These are phyloP conservation scores for Barnettozyma wickerhamii DNA, from an alignment of 805 yeast genomes.

Conservation along the genomic window DNA sequence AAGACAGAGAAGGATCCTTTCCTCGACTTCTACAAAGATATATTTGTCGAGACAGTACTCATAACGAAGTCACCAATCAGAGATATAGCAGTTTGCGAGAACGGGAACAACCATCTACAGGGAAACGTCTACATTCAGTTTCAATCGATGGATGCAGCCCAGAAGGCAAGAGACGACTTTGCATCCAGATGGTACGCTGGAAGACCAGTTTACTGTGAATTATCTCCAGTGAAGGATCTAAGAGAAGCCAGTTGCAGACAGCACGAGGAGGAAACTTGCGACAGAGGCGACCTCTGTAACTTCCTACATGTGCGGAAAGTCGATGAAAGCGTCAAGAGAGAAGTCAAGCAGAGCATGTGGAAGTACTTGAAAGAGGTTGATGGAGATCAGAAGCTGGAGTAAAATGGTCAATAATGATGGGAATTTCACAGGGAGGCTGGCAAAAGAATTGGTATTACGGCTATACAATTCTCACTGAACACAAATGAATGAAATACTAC, in stretches of 20 bases:
- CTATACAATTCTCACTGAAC: too few species aligned
- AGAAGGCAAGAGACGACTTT: constrained; percentile 52
- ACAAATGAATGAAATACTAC: too few species aligned
- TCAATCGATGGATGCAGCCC: constrained; percentile 51
- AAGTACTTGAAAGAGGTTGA: constrained; percentile 19
- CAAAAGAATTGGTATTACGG: too few species aligned
- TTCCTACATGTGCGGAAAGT: constrained; percentile 72
- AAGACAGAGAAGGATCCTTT: constrained; percentile 36
- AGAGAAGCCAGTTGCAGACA: constrained; percentile 73
- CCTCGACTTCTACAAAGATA: constrained; percentile 65
- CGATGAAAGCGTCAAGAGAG: constrained; percentile 40
- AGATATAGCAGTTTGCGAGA: constrained; percentile 73
- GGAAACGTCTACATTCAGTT: constrained; percentile 83
- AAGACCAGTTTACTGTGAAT: constrained; percentile 74
- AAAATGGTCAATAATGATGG: too few species aligned
- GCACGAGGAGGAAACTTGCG: constrained; percentile 64
- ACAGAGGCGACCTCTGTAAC: constrained; percentile 81
- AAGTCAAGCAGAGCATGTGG: constrained; percentile 39
- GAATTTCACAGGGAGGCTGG: too few species aligned
- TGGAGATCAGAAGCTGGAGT: too few species aligned
- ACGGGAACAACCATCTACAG: constrained; percentile 72
- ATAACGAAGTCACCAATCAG: constrained; percentile 43
- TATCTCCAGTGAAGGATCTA: constrained; percentile 69
- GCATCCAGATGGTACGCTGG: constrained; percentile 80
- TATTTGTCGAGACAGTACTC: constrained; percentile 55